A percentile compares a stretch with the other conserved stretches of the same genome.
Conservation (phyloP, 2,329 filamentous ascomycete species). For the Fusarium haematococcum region DNA sequence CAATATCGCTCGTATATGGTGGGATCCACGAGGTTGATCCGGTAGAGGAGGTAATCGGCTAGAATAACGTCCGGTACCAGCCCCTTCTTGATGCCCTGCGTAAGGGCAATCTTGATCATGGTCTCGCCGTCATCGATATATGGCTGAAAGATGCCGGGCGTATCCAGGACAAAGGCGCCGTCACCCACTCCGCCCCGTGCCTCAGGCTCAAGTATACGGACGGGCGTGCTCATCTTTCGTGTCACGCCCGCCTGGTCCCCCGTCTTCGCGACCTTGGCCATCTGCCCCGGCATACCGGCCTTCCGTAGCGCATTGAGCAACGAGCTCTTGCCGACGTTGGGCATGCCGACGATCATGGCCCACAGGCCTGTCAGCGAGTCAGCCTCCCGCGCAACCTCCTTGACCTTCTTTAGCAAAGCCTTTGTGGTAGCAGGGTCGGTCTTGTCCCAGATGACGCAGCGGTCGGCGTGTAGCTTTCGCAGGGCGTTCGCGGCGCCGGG, state of each 20-base stretch:
- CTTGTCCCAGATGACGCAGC: conserved; percentile 60
- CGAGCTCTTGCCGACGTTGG: conserved; percentile 95
- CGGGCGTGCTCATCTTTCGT: conserved; percentile 82
- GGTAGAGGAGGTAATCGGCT: conserved; percentile 91
- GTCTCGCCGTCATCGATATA: conserved; percentile 86
- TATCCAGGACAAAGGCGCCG: conserved; percentile 88
- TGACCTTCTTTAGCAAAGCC: conserved; percentile 54
- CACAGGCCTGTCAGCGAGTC: conserved; percentile 83
- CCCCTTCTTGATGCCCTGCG: conserved; percentile 90
- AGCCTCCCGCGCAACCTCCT: conserved; percentile 45
- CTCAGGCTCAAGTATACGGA: conserved; percentile 74
- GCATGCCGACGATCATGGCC: conserved; percentile 94
- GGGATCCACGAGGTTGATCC: conserved; percentile 78
- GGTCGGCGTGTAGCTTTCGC: conserved; percentile 50
- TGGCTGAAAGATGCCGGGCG: conserved; percentile 94
- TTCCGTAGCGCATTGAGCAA: conserved; percentile 88
- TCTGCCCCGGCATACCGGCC: conserved; percentile 64
- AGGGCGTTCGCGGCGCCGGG: conserved; percentile 44
- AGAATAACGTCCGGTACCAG: conserved; percentile 82
- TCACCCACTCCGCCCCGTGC: conserved; percentile 60
- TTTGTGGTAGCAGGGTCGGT: conserved; percentile 48
- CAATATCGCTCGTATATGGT: conserved; percentile 71
- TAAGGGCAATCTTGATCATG: conserved; percentile 96
- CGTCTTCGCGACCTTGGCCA: conserved; percentile 79
- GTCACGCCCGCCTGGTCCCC: conserved; percentile 92